phyloP scores from a whole-genome alignment of 495 filamentous ascomycete species.

The Baudoinia panamericana region DNA sequence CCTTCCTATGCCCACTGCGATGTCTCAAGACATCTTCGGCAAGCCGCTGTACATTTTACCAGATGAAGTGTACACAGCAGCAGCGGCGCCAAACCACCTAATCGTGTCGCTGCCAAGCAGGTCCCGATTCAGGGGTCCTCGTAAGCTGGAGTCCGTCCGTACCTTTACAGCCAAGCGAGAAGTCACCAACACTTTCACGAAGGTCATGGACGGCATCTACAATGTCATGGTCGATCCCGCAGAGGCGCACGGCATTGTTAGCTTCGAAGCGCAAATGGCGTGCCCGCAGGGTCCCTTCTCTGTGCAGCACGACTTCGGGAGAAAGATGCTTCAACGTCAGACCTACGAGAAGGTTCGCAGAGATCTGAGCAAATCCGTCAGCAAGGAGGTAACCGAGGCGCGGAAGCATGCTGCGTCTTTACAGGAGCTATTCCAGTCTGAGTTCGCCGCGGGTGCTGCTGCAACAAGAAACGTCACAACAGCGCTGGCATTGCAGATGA shows the following conservation, averaged over 20 bases:
- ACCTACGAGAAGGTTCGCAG: slow-evolving; percentile 8
- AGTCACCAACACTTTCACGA: slow-evolving; percentile 1
- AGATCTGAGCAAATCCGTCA: slow-evolving; percentile 6
- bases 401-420: slow-evolving; percentile 1
- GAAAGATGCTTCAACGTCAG: slow-evolving; percentile 1
- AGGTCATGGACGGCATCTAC: slow-evolving; percentile 17
- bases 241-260: slow-evolving; percentile 8
- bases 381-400: slow-evolving; percentile 9
- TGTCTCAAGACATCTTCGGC: not conserved
- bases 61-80: not conserved
- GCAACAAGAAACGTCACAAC: slow-evolving; percentile 15
- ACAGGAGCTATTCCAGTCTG: slow-evolving; percentile 2
- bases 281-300: not conserved
- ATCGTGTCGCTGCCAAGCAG: slow-evolving; percentile 8
- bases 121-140: not conserved
- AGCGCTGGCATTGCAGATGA: slow-evolving; percentile 7
- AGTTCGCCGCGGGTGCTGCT: slow-evolving; percentile 9
- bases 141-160: not conserved
- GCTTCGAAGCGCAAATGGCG: not conserved
- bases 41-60: not conserved
- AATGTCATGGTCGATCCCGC: slow-evolving; percentile 1
- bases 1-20: not conserved
- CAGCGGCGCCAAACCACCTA: slow-evolving; percentile 3
- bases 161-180: not conserved
- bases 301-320: slow-evolving; percentile 15